These are phyloP conservation scores for Suhomyces vadensis DNA, from an alignment of 805 yeast species.

Conservation along the genomic window DNA sequence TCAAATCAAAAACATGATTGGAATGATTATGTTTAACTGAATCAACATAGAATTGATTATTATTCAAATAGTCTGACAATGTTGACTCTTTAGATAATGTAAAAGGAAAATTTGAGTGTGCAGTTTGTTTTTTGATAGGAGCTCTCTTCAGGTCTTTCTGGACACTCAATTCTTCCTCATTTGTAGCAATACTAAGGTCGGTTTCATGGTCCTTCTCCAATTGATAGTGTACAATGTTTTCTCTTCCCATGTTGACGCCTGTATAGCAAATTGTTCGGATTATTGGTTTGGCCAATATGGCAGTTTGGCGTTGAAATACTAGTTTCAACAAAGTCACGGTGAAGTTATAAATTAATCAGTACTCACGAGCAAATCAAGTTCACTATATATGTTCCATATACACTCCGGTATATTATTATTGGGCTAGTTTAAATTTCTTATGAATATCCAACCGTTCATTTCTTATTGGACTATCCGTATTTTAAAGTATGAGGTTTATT, in stretches of 20 bases:
- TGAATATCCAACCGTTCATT: background rate
- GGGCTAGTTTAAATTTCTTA: background rate
- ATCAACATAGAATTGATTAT: slow-evolving; percentile 50
- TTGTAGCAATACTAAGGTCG: slow-evolving; percentile 21
- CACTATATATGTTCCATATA: background rate
- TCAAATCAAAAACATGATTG: slow-evolving; percentile 52
- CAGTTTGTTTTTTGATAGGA: slow-evolving; percentile 4
- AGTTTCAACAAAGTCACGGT: slow-evolving; percentile 6
- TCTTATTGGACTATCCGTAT: background rate
- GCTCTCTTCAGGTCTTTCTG: background rate
- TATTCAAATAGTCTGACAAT: slow-evolving; percentile 47
- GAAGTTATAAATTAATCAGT: background rate
- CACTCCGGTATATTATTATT: background rate
- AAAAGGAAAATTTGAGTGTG: slow-evolving; percentile 41
- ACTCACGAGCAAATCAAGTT: background rate
- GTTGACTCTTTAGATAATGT: slow-evolving; percentile 49
- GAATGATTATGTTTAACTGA: slow-evolving; percentile 53
- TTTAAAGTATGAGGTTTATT: background rate
- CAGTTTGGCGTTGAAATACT: slow-evolving; percentile 2
- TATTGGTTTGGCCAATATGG: background rate
- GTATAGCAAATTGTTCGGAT: slow-evolving; percentile 4
- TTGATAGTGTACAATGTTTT: slow-evolving; percentile 41
- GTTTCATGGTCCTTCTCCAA: slow-evolving; percentile 41
- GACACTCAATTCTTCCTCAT: background rate
- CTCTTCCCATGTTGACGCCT: slow-evolving; percentile 37